These are phyloP conservation scores for Diaporthe citri DNA, from an alignment of 2,329 filamentous ascomycete genomes.

Conservation along the genomic window DNA sequence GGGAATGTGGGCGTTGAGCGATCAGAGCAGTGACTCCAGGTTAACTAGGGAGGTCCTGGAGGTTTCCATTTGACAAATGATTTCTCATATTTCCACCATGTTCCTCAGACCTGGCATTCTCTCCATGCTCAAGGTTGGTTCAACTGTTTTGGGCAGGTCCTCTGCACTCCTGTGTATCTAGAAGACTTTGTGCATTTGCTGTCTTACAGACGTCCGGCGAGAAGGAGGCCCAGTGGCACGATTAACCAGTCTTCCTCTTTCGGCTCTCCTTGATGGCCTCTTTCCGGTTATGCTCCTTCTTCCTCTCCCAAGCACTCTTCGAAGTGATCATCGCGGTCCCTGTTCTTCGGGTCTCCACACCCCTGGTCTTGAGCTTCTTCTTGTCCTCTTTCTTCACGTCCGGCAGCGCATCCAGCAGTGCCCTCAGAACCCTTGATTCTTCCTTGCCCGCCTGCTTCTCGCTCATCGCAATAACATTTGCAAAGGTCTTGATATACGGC, in stretches of 20 bases:
- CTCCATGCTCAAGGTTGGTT: neutral
- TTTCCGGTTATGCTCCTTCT: constrained; percentile 74
- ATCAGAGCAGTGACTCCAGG: too few species aligned
- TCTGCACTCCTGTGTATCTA: neutral
- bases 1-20: neutral
- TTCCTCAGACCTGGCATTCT: neutral
- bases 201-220: neutral
- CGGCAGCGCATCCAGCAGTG: constrained; percentile 89
- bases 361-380: constrained; percentile 81
- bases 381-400: constrained; percentile 86
- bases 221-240: neutral
- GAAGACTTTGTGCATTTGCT: neutral
- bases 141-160: neutral
- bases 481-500: constrained; percentile 87
- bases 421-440: constrained; percentile 78
- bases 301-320: constrained; percentile 81
- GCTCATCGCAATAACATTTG: constrained; percentile 89
- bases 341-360: constrained; percentile 77
- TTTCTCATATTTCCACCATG: neutral
- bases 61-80: too few species aligned
- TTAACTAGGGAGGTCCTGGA: neutral
- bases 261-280: constrained; percentile 74
- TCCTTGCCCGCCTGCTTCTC: constrained; percentile 77
- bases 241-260: constrained; percentile 58
- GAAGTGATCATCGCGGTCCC: constrained; percentile 78